Conservation (phyloP, 768 basidiomycete genomes). For the Scleroderma bovista region DNA sequence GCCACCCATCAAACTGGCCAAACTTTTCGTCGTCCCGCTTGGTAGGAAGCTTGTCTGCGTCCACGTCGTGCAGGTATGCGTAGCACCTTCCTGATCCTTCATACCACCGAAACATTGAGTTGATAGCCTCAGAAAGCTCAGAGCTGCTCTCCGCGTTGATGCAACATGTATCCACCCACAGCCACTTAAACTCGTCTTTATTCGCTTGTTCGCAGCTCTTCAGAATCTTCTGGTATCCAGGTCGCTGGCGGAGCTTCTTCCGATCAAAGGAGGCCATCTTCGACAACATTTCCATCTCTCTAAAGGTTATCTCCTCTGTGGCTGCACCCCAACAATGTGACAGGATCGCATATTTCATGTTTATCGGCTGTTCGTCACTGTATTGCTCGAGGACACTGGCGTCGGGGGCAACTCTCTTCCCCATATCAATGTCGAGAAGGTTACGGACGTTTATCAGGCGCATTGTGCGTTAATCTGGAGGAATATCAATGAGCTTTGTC, state of each 20-base stretch:
- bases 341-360: neutral
- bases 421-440: neutral
- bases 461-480: neutral
- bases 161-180: neutral
- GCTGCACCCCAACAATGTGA: neutral
- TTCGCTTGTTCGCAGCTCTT: neutral
- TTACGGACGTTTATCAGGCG: neutral
- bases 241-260: neutral
- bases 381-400: neutral
- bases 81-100: neutral
- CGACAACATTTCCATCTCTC: neutral
- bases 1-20: neutral
- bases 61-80: neutral
- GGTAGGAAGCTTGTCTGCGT: neutral
- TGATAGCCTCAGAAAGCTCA: neutral
- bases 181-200: neutral
- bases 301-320: neutral
- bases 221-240: neutral
- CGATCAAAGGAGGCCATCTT: neutral
- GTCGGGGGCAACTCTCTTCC: neutral
- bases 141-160: neutral
- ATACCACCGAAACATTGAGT: slow-evolving; percentile 1
- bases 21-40: neutral
- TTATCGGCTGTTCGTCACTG: neutral
- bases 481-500: too few species aligned